Percentiles rank a stretch among this genome's conserved stretches.
Evolutionary conservation across 2,329 filamentous ascomycete genomes (phyloP).

Genomic region (Botrytis squamosa): DNA sequence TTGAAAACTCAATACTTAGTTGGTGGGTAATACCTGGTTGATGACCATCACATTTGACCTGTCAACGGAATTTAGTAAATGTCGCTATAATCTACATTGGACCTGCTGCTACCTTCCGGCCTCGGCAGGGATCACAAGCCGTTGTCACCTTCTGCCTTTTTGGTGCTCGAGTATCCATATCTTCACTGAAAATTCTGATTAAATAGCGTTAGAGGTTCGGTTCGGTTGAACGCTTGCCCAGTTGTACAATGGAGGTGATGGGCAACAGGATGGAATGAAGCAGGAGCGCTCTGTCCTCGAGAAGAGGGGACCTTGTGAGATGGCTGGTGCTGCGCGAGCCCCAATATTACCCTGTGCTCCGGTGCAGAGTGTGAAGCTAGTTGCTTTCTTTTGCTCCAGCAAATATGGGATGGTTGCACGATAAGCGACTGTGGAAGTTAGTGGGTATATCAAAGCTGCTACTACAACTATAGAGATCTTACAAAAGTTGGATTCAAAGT

Average conservation of each 20-base stretch:
- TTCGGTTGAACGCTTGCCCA: neutral
- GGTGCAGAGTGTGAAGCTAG: slow-evolving; percentile 41
- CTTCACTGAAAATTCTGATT: neutral
- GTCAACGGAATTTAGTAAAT: neutral
- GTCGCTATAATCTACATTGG: neutral
- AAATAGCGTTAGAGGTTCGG: neutral
- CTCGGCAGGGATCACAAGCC: neutral
- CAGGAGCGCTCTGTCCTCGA: slow-evolving; percentile 23
- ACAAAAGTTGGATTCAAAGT: slow-evolving; percentile 8
- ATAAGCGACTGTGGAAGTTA: neutral
- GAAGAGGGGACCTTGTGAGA: slow-evolving; percentile 43
- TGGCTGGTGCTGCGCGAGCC: slow-evolving; percentile 30
- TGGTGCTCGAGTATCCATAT: neutral
- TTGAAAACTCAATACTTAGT: neutral
- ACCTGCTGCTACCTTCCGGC: neutral
- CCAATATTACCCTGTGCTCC: slow-evolving; percentile 38
- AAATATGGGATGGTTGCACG: slow-evolving; percentile 39
- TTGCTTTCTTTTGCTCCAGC: slow-evolving; percentile 33
- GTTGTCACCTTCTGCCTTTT: neutral
- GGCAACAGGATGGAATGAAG: neutral
- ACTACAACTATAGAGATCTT: neutral
- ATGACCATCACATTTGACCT: neutral
- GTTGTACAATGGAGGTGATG: neutral
- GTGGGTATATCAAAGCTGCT: neutral
- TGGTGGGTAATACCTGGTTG: neutral